phyloP scores from a whole-genome alignment of 2,329 filamentous ascomycete species.

The Dactylellina cionopaga region DNA sequence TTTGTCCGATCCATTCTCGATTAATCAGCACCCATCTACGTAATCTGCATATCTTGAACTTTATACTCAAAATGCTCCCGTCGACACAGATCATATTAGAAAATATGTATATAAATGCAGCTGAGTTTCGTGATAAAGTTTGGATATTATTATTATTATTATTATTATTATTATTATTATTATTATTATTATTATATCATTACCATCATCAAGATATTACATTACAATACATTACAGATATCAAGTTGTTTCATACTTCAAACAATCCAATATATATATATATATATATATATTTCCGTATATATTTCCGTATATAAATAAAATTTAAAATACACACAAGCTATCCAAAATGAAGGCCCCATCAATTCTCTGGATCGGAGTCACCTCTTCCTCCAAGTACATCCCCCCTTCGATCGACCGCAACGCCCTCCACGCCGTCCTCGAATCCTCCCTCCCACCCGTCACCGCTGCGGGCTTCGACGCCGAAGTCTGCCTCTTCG shows the following conservation, averaged over 20 bases:
- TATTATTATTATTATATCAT: background rate
- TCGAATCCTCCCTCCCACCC: background rate
- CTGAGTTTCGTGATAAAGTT: no score
- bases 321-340: no score
- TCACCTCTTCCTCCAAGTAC: background rate
- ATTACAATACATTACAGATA: background rate
- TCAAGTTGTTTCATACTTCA: no score
- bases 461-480: constrained; percentile 11
- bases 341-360: constrained; percentile 26
- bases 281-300: background rate
- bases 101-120: no score
- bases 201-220: background rate
- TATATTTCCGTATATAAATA: background rate
- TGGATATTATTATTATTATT: no score
- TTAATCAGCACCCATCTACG: no score
- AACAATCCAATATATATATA: background rate
- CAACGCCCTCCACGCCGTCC: background rate
- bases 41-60: no score
- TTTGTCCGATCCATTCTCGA: no score
- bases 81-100: no score
- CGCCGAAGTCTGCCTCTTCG: constrained; percentile 4
- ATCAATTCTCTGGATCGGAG: constrained; percentile 21
- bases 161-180: no score
- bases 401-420: constrained; percentile 6
- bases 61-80: no score